Evolutionary conservation across 176 grass and related monocot species (phyloP), one percentile per base, ranked within the genome.

Genomic region (Musa beccarii): DNA sequence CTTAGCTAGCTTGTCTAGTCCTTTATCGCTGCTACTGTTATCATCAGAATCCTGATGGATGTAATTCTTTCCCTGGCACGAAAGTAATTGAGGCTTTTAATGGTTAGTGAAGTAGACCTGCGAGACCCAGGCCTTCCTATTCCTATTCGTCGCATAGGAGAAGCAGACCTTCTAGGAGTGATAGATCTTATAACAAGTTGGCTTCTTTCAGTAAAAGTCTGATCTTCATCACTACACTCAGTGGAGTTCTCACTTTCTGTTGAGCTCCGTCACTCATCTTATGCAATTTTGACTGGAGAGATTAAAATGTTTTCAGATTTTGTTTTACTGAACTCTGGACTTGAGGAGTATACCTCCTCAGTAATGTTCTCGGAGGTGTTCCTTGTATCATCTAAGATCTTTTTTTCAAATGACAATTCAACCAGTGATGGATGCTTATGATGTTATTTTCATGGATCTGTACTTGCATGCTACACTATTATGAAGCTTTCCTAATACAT

Each of bases 51-150:
- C 91, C 81, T 90, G 73, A 87, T 86, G 83, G 89, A 81, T 83
- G 73, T 61, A 83, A 80, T 81, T 85, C 81, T 95, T 59, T 99
- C 91, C 74, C 89, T 92, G 49, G 85, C 75, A 63, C 91, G 87
- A 84, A 95, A 99, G 66, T 89, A 92, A 59, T 75, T 89, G 52
- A 99, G 86, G 76, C 96, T 99, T 81, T 95, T 99, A 76, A 99
- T 95, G 63, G 89, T 70, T 81, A 99, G 90, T 65, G 96, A 89
- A 34, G 82, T 89, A 78, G 96, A 87, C 54, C 96, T 83, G 74
- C 91, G 91, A 75, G 91, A 99, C 68, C 96, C 96, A 51, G 96
- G 95, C 82, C 91, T 88, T 68, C 96, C 96, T 52, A 99, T 92
- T 79, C 95, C 91, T 76, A 99, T 84, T 79, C 96, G 90, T 78